Percentiles rank a stretch among this genome's conserved stretches.
phyloP scores from a whole-genome alignment of 139 green algal species.

The Limnomonas spitsbergensis region DNA sequence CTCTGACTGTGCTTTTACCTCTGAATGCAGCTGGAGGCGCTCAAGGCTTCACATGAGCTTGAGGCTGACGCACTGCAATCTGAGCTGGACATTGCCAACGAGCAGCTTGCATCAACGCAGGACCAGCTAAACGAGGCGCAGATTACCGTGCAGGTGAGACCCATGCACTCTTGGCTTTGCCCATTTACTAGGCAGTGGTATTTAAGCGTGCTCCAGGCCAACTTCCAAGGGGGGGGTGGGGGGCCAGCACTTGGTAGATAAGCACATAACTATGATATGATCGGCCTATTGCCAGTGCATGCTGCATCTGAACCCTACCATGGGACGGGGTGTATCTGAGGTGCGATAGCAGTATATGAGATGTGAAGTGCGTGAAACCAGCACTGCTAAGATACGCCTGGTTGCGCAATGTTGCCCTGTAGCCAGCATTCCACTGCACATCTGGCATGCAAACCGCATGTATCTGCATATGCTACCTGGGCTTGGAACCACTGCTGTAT shows the following conservation, averaged over 20 bases:
- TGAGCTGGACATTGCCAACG: slow-evolving; percentile 32
- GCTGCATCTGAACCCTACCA: too few relatives aligned
- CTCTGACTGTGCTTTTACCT: too few relatives aligned
- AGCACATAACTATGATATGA: not conserved
- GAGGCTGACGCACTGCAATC: slow-evolving; percentile 34
- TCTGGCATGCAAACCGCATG: too few relatives aligned
- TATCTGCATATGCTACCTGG: too few relatives aligned
- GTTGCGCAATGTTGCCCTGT: too few relatives aligned
- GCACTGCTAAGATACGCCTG: too few relatives aligned
- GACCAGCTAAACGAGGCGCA: slow-evolving; percentile 11
- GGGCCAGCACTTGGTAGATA: not conserved
- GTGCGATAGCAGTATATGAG: too few relatives aligned
- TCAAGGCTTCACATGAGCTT: slow-evolving; percentile 7
- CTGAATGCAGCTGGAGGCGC: slow-evolving; percentile 4
- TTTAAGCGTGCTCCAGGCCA: not conserved
- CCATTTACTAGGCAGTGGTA: not conserved
- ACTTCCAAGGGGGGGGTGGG: too few relatives aligned
- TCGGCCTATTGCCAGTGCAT: slow-evolving; percentile 25
- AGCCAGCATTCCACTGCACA: too few relatives aligned
- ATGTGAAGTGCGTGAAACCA: too few relatives aligned
- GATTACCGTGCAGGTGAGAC: slow-evolving; percentile 22
- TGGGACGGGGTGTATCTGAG: too few relatives aligned
- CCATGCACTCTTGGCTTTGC: not conserved
- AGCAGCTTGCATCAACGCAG: slow-evolving; percentile 14
- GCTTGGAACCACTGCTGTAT: too few relatives aligned